These are phyloP conservation scores for Hortaea sp. DNA, from an alignment of 2,329 filamentous ascomycete species.

Conservation along the genomic window DNA sequence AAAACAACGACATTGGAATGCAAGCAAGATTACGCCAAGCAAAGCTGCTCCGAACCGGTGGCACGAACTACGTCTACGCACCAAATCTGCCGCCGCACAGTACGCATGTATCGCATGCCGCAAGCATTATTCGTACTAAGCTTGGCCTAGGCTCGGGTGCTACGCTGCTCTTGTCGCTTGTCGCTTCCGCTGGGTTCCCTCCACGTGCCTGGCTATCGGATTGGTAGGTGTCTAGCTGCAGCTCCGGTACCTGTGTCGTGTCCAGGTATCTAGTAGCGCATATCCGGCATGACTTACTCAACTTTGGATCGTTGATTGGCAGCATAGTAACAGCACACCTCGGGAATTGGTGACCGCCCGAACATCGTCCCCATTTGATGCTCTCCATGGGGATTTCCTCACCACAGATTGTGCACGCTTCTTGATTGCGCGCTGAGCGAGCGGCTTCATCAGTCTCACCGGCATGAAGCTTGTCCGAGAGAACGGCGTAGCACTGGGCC, in stretches of 20 bases:
- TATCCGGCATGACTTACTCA: conserved; percentile 44
- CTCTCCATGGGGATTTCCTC: conserved; percentile 39
- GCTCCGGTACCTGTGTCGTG: conserved; percentile 25
- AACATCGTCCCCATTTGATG: conserved; percentile 37
- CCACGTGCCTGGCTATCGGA: too few species aligned
- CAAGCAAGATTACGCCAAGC: conserved; percentile 6
- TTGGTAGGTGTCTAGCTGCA: not conserved
- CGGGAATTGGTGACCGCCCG: conserved; percentile 42
- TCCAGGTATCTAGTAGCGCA: conserved; percentile 41
- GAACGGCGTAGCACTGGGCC: not conserved
- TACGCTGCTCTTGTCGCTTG: too few species aligned
- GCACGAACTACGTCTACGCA: conserved; percentile 13
- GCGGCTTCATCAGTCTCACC: not conserved
- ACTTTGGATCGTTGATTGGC: conserved; percentile 44
- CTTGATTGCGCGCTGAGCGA: conserved; percentile 22
- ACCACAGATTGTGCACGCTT: conserved; percentile 45
- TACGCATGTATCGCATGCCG: conserved; percentile 26
- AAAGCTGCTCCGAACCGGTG: not conserved
- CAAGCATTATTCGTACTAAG: conserved; percentile 1
- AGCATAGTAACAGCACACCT: conserved; percentile 46
- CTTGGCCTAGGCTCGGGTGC: conserved; percentile 4
- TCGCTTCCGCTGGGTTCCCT: too few species aligned
- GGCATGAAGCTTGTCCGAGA: not conserved
- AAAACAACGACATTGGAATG: conserved; percentile 16
- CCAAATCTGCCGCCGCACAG: conserved; percentile 30